These are phyloP conservation scores for Diaporthe longicolla DNA, from an alignment of 2,329 filamentous ascomycete genomes.

Conservation along the genomic window DNA sequence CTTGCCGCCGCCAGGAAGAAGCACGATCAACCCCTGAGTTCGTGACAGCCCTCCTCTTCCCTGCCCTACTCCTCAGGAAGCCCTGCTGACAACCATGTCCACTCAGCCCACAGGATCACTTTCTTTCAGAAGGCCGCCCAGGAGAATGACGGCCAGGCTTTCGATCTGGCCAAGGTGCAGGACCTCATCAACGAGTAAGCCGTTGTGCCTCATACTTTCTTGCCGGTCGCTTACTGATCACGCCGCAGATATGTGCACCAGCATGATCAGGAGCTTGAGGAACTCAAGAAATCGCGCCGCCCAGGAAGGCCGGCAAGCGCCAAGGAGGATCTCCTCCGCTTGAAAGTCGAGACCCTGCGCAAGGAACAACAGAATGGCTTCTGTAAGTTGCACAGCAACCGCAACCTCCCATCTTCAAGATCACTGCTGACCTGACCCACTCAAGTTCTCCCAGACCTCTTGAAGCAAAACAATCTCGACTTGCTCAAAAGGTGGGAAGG, in stretches of 20 bases:
- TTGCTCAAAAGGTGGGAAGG: slow-evolving; percentile 83
- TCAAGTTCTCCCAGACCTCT: slow-evolving; percentile 81
- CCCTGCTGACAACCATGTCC: neutral
- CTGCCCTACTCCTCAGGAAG: slow-evolving; percentile 21
- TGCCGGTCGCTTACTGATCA: slow-evolving; percentile 14
- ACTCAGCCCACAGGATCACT: slow-evolving; percentile 73
- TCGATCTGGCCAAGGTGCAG: slow-evolving; percentile 71
- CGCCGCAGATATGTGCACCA: slow-evolving; percentile 73
- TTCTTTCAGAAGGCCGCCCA: slow-evolving; percentile 80
- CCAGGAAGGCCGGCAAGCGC: slow-evolving; percentile 84
- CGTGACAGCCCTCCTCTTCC: slow-evolving; percentile 44
- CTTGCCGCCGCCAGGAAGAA: slow-evolving; percentile 78
- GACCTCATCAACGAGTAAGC: slow-evolving; percentile 72
- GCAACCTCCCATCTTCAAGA: neutral
- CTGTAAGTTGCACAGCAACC: slow-evolving; percentile 64
- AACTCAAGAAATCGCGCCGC: slow-evolving; percentile 77
- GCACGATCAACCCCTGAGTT: slow-evolving; percentile 81
- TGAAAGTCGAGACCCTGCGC: slow-evolving; percentile 78
- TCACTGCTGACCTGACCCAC: slow-evolving; percentile 44
- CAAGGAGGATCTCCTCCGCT: slow-evolving; percentile 82
- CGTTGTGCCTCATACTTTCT: slow-evolving; percentile 32
- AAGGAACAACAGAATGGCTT: slow-evolving; percentile 89
- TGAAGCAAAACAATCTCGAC: slow-evolving; percentile 73
- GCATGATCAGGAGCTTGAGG: slow-evolving; percentile 78
- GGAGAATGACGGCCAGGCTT: slow-evolving; percentile 63